phyloP scores from a whole-genome alignment of 768 basidiomycete genomes.

The Auriculariales sp. region DNA sequence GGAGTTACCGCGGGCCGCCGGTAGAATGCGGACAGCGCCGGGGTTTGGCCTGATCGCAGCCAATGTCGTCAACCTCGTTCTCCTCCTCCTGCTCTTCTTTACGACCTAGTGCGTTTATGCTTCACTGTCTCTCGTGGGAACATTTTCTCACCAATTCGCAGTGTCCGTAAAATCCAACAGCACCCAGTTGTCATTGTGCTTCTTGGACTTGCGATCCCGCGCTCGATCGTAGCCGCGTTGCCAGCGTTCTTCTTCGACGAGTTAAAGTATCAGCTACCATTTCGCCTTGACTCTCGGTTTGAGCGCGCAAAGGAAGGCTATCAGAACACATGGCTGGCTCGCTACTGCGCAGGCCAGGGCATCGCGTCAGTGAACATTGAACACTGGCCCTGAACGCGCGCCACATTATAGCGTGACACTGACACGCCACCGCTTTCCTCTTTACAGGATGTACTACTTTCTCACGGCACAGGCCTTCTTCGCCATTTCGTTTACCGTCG shows the following conservation, averaged over 20 bases:
- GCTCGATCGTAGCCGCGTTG: background rate
- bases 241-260: background rate
- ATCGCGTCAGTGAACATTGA: background rate
- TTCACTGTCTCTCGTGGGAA: background rate
- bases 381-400: no score
- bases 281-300: background rate
- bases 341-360: background rate
- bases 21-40: no score
- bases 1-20: no score
- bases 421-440: no score
- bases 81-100: background rate
- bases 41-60: background rate
- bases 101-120: background rate
- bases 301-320: background rate
- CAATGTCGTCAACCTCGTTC: background rate
- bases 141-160: background rate
- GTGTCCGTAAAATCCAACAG: background rate
- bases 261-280: background rate
- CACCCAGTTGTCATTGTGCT: background rate
- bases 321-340: background rate
- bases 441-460: background rate
- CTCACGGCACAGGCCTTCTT: background rate
- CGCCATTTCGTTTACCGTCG: background rate
- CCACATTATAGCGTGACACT: background rate
- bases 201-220: background rate